Evolutionary conservation across 179 eudicot species (phyloP).

Genomic region (Beta corolliflora): DNA sequence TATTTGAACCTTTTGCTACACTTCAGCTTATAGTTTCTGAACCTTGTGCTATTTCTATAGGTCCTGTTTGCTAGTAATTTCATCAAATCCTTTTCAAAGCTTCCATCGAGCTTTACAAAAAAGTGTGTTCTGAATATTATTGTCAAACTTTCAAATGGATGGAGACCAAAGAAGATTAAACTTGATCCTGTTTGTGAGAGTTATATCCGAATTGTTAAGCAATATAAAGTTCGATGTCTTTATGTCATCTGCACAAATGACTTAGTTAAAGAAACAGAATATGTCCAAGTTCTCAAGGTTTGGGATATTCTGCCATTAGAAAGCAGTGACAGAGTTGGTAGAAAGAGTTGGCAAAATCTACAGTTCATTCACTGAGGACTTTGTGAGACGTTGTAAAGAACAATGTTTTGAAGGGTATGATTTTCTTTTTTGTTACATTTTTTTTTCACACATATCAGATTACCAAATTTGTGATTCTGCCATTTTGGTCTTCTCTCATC

Average conservation of each 20-base stretch:
- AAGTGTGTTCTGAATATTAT: slow-evolving; percentile 50
- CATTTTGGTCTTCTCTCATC: no score
- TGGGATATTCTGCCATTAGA: slow-evolving; percentile 31
- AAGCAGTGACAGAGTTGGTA: slow-evolving; percentile 47
- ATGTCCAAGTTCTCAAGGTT: no score
- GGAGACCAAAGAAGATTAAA: no score
- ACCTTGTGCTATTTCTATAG: slow-evolving; percentile 26
- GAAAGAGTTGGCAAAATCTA: slow-evolving; percentile 52
- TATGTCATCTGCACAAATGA: no score
- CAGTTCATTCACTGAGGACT: slow-evolving; percentile 45
- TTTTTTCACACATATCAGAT: no score
- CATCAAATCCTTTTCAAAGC: slow-evolving; percentile 51
- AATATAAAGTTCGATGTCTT: no score
- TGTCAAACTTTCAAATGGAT: slow-evolving; percentile 57
- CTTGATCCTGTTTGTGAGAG: no score
- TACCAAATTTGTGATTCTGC: no score
- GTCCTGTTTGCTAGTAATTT: slow-evolving; percentile 63
- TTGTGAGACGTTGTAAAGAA: slow-evolving; percentile 47
- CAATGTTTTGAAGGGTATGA: slow-evolving; percentile 54
- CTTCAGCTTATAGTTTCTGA: no score
- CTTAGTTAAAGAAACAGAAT: no score
- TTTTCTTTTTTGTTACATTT: slow-evolving; percentile 23
- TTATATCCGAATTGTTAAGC: no score
- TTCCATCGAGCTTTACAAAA: slow-evolving; percentile 37
- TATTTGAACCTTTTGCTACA: no score